Conservation (phyloP, 1,139 yeast genomes). For the Yamadazyma taylorii region DNA sequence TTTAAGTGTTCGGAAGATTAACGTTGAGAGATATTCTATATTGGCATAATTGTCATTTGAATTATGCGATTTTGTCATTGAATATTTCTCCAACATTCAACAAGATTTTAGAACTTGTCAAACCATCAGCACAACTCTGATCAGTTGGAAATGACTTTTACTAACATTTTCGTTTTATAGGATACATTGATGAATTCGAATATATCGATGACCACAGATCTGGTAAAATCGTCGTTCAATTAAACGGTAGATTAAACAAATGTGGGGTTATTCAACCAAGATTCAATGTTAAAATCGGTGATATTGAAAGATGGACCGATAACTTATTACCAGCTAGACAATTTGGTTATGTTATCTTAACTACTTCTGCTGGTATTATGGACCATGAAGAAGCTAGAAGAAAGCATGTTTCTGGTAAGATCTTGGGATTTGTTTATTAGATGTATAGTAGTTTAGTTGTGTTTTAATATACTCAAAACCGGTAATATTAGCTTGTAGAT, state of each 20-base stretch:
- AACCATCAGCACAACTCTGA: too few species aligned
- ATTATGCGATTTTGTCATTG: neutral
- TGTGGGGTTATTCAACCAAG: slow-evolving; percentile 99
- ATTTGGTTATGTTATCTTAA: slow-evolving; percentile 93
- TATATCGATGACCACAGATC: slow-evolving; percentile 99
- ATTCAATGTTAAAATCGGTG: slow-evolving; percentile 91
- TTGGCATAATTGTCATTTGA: neutral
- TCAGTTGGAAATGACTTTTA: slow-evolving; percentile 3
- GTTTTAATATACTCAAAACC: neutral
- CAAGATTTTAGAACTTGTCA: too few species aligned
- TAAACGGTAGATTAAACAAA: slow-evolving; percentile 97
- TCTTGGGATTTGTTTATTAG: slow-evolving; percentile 94
- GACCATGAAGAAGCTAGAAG: slow-evolving; percentile 99
- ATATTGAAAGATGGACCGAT: slow-evolving; percentile 97
- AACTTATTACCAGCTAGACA: slow-evolving; percentile 98
- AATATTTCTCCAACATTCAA: slow-evolving; percentile 56
- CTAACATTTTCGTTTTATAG: slow-evolving; percentile 14
- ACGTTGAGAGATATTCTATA: slow-evolving; percentile 48
- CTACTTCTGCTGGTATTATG: slow-evolving; percentile 99
- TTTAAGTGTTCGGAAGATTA: slow-evolving; percentile 93
- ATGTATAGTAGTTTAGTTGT: slow-evolving; percentile 3
- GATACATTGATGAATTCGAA: slow-evolving; percentile 97
- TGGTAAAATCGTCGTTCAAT: slow-evolving; percentile 94
- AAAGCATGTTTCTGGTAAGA: slow-evolving; percentile 99
- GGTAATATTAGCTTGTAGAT: neutral